phyloP scores from a whole-genome alignment of 352 stramenopile species.

The Phytophthora pluvialis region DNA sequence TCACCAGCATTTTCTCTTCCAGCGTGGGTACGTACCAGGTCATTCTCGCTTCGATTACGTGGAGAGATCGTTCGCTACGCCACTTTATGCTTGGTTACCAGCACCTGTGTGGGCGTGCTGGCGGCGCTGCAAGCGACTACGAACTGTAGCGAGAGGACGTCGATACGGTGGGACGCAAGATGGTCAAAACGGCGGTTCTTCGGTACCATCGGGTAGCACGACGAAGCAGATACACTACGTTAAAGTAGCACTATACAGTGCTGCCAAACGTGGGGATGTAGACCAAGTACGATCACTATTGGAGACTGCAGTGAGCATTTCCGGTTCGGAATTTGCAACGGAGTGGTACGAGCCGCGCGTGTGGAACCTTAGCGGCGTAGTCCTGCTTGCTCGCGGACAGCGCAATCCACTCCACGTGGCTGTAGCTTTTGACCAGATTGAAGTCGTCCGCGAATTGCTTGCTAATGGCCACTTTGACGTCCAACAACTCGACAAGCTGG shows the following conservation, averaged over 20 bases:
- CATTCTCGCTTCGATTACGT: conserved; percentile 73
- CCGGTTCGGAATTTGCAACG: conserved; percentile 63
- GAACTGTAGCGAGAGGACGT: conserved; percentile 10
- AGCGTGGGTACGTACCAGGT: conserved; percentile 64
- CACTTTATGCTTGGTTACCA: conserved; percentile 51
- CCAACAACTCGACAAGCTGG: conserved; percentile 76
- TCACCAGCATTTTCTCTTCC: conserved; percentile 81
- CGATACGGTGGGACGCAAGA: conserved; percentile 12
- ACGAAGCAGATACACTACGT: conserved; percentile 51
- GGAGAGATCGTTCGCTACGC: conserved; percentile 52
- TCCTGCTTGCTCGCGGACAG: conserved; percentile 46
- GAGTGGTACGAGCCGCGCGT: conserved; percentile 62
- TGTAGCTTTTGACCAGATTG: conserved; percentile 70
- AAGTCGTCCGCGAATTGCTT: conserved; percentile 72
- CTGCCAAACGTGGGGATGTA: conserved; percentile 67
- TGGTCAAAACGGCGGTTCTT: background rate
- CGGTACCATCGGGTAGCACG: conserved; percentile 11
- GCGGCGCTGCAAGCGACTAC: conserved; percentile 22
- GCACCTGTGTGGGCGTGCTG: conserved; percentile 37
- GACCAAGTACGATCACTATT: conserved; percentile 56
- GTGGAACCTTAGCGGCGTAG: conserved; percentile 26
- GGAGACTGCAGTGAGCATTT: conserved; percentile 56
- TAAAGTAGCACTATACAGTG: conserved; percentile 65
- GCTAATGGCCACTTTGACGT: conserved; percentile 68
- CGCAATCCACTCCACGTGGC: conserved; percentile 83